Evolutionary conservation across 192 early-diverging fungal genomes (phyloP).

Genomic region (Jimgerdemannia flammicorona): DNA sequence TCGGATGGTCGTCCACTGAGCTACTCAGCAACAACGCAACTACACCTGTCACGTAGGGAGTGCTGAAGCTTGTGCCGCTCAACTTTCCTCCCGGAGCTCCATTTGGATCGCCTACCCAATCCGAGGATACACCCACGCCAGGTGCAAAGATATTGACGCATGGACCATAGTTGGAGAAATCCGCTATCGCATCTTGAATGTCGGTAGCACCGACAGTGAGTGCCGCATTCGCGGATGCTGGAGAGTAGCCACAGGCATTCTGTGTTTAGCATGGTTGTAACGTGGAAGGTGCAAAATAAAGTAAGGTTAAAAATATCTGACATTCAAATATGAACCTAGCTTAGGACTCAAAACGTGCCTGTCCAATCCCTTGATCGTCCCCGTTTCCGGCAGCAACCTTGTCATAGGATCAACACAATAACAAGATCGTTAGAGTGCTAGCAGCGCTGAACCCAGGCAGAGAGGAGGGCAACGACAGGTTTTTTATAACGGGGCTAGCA

Average conservation of each 20-base stretch:
- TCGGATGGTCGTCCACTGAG: neutral
- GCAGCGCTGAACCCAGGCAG: too few species aligned
- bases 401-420: too few species aligned
- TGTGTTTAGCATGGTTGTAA: neutral
- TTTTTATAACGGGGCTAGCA: neutral
- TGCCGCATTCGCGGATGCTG: constrained; percentile 34
- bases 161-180: constrained; percentile 45
- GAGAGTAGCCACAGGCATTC: constrained; percentile 46
- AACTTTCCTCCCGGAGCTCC: constrained; percentile 1
- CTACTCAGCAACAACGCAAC: constrained; percentile 19
- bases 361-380: constrained; percentile 35
- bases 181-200: constrained; percentile 30
- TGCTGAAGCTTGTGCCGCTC: constrained; percentile 40
- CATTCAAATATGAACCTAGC: neutral
- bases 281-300: too few species aligned
- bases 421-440: too few species aligned
- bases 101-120: neutral
- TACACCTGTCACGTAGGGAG: constrained; percentile 32
- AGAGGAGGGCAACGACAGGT: too few species aligned
- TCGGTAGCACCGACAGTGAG: constrained; percentile 49
- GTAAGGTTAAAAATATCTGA: too few species aligned
- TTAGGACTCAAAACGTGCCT: neutral
- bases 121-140: constrained; percentile 21
- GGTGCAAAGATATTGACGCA: constrained; percentile 53
- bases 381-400: constrained; percentile 42